phyloP scores from a whole-genome alignment of 306 rosid species.

The Trifolium pratense region DNA sequence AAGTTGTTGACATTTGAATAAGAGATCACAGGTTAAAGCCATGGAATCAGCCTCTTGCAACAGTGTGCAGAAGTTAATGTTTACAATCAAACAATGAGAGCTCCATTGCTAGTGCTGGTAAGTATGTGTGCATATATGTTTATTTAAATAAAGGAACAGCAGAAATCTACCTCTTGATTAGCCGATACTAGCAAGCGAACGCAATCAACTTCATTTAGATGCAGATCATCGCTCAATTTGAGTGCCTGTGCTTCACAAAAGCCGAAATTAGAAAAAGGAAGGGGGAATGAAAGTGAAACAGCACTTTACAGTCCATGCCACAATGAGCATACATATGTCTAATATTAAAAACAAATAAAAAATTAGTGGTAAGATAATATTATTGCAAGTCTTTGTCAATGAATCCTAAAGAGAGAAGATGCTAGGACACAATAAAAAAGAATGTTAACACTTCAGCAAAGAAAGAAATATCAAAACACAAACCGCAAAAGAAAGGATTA shows the following conservation, averaged over 20 bases:
- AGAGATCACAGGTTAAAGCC: not conserved
- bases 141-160: slow-evolving; percentile 18
- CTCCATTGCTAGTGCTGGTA: not conserved
- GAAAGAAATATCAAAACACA: too few relatives aligned
- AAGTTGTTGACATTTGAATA: not conserved
- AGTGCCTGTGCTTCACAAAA: slow-evolving; percentile 64
- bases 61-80: not conserved
- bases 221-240: slow-evolving; percentile 91
- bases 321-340: not conserved
- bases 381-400: too few relatives aligned
- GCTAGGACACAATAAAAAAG: too few relatives aligned
- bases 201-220: slow-evolving; percentile 88
- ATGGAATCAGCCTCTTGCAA: not conserved
- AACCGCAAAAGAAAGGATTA: too few relatives aligned
- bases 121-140: not conserved
- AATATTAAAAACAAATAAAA: too few relatives aligned
- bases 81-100: not conserved
- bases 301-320: slow-evolving; percentile 1
- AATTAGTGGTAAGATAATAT: too few relatives aligned
- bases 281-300: slow-evolving; percentile 11
- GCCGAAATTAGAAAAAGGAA: slow-evolving; percentile 34
- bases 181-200: slow-evolving; percentile 83
- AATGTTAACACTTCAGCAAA: too few relatives aligned
- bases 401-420: too few relatives aligned
- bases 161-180: slow-evolving; percentile 79